phyloP scores from a whole-genome alignment of 345 rosid species.

The Citrus trifoliata region DNA sequence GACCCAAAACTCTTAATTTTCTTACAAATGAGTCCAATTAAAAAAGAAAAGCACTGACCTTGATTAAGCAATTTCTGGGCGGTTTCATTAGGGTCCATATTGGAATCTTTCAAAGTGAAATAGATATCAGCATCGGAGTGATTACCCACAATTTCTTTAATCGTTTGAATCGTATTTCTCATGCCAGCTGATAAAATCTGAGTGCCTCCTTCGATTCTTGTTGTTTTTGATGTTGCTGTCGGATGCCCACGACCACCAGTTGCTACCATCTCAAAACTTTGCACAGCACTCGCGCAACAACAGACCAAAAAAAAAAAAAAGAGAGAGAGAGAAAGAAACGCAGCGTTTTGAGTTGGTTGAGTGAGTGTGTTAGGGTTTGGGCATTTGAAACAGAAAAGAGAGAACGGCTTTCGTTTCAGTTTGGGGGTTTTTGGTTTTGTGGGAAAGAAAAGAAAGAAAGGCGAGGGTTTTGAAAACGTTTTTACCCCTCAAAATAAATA shows the following conservation, averaged over 20 bases:
- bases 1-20: neutral
- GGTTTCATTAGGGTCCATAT: conserved; percentile 86
- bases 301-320: no score
- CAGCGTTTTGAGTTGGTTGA: neutral
- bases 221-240: neutral
- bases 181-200: conserved; percentile 41
- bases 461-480: conserved; percentile 50
- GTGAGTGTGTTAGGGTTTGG: conserved; percentile 32
- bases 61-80: conserved; percentile 68
- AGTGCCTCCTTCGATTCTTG: conserved; percentile 24
- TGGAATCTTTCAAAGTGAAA: conserved; percentile 56
- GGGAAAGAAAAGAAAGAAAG: conserved; percentile 14
- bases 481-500: neutral
- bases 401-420: conserved; percentile 8
- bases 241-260: conserved; percentile 3
- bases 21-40: neutral
- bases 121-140: conserved; percentile 79
- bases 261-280: conserved; percentile 41
- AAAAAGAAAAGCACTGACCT: conserved; percentile 38
- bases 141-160: conserved; percentile 73
- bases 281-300: neutral
- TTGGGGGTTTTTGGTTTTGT: neutral
- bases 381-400: conserved; percentile 15
- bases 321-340: neutral
- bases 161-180: conserved; percentile 58